A percentile compares a stretch with the other conserved stretches of the same genome.
phyloP scores from a whole-genome alignment of 202 grass and related monocot species.

The Zizania palustris region DNA sequence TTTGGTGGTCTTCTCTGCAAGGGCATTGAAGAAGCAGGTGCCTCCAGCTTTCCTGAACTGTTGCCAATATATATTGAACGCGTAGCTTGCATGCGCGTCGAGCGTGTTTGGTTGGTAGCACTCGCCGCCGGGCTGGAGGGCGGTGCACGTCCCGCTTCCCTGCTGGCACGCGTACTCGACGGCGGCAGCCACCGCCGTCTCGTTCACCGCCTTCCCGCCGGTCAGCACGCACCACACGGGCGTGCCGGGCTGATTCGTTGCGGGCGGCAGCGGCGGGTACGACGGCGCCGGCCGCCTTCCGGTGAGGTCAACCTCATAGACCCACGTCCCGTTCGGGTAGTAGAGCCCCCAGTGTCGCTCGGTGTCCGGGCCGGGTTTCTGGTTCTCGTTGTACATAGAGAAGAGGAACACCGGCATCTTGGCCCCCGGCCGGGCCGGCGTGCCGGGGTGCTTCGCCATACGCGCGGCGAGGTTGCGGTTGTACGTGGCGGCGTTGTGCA shows the following conservation, averaged over 20 bases:
- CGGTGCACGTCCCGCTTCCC: conserved; percentile 44
- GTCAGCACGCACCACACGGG: conserved; percentile 57
- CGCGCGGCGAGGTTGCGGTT: conserved; percentile 58
- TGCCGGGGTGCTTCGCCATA: conserved; percentile 43
- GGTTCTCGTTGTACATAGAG: conserved; percentile 65
- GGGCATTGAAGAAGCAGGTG: conserved; percentile 69
- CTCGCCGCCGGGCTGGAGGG: conserved; percentile 50
- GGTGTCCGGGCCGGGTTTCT: conserved; percentile 50
- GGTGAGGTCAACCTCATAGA: conserved; percentile 64
- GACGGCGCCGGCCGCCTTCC: not conserved
- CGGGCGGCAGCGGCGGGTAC: conserved; percentile 31
- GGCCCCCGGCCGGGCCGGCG: conserved; percentile 42
- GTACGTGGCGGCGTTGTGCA: conserved; percentile 58
- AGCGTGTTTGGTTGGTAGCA: conserved; percentile 49
- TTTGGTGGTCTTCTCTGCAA: conserved; percentile 48
- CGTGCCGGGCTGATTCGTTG: not conserved
- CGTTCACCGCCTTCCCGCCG: conserved; percentile 20
- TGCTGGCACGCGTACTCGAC: conserved; percentile 59
- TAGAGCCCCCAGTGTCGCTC: conserved; percentile 70
- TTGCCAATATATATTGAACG: conserved; percentile 77
- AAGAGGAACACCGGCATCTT: conserved; percentile 59
- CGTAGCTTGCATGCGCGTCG: conserved; percentile 63
- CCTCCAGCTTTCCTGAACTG: conserved; percentile 49
- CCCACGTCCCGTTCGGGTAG: conserved; percentile 40
- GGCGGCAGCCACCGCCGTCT: conserved; percentile 36